Evolutionary conservation across 2,329 filamentous ascomycete species (phyloP).

Genomic region (Botrytis deweyae): DNA sequence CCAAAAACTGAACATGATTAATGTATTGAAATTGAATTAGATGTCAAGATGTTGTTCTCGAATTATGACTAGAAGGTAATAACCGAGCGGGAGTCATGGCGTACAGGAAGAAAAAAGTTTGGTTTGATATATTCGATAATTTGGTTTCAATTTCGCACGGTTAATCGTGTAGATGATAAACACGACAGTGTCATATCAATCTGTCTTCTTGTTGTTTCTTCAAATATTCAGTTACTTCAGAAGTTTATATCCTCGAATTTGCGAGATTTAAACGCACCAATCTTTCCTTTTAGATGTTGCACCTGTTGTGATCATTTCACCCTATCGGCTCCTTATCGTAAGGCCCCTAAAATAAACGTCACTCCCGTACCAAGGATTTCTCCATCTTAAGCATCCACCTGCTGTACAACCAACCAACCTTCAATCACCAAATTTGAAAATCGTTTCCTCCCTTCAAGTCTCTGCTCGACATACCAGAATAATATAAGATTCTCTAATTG

Average conservation of each 20-base stretch:
- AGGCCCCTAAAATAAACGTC: conserved; percentile 13
- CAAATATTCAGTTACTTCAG: background rate
- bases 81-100: conserved; percentile 8
- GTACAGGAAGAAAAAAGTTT: background rate
- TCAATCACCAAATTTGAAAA: background rate
- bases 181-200: background rate
- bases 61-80: background rate
- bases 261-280: background rate
- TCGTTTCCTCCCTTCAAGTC: background rate
- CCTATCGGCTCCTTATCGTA: conserved; percentile 18
- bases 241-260: background rate
- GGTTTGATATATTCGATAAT: conserved; percentile 3
- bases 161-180: background rate
- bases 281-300: background rate
- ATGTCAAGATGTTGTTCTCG: background rate
- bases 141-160: conserved; percentile 16
- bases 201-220: background rate
- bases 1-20: background rate
- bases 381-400: background rate
- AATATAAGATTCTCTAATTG: background rate
- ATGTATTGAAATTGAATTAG: background rate
- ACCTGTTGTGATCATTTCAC: background rate
- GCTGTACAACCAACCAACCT: conserved; percentile 17
- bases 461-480: background rate
- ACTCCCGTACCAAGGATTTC: conserved; percentile 4